Evolutionary conservation across 768 basidiomycete species (phyloP), one percentile per base, ranked within the genome.

Genomic region (Leccinum barrowsii): DNA sequence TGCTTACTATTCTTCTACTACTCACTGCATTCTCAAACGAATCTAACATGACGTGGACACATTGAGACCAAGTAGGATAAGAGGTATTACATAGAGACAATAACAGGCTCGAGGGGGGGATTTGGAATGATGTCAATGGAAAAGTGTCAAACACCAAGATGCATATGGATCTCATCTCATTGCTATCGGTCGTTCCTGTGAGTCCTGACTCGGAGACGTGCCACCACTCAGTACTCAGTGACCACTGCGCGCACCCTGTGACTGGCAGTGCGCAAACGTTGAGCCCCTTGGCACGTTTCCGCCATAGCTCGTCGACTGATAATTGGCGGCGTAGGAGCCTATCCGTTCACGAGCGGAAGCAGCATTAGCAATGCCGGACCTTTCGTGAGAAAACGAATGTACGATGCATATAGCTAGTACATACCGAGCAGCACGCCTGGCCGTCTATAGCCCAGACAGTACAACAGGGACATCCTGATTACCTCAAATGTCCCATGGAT

Each of bases 221-320:
- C 32, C n/a, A 21, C 34, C 50, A 28, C 28, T 28, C 28, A 28
- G 26, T 28, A 7, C 24, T 26, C 24, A 26, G 26, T 26, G 26
- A 28, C 28, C 28, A 26, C 55, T 6, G 47, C 24, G 63, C 2
- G 34, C 34, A 1, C 64, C 54, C 3, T 57, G 54, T 2, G 56
- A 68, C 37, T 65, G 66, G n/a, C 19, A 40, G 5, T 10, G 54
- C 8, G 59, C 24, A 67, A 56, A 59, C 47, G 50, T 32, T 19
- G 54, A 59, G 6, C 37, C 2, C 6, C 62, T 67, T 15, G 32
- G 54, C 19, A 58, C 34, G 35, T 67, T 67, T 6, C 63, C 56
- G 47, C 68, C 56, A n/a, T 58, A 47, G 42, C 52, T 10, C 8
- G 66, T 65, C 24, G 68, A 59, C 2, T 70, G 67, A 19, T 70